A percentile compares a stretch with the other conserved stretches of the same genome.
Conservation (phyloP, 2,329 filamentous ascomycete species). For the Aspergillus nomiae region DNA sequence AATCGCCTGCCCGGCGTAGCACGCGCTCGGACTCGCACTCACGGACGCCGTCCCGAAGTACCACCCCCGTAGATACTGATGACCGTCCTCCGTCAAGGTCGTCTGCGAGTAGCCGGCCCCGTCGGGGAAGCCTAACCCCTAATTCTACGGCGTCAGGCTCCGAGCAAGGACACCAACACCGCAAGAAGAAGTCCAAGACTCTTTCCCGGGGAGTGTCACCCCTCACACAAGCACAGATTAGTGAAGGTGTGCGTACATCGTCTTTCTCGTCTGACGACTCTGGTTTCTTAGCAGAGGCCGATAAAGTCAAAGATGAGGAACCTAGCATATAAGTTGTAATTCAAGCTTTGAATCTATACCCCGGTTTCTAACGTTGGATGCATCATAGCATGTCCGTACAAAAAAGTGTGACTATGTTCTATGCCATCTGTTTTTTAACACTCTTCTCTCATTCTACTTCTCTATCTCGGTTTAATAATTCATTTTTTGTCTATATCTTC, state of each 20-base stretch:
- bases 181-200: conserved; percentile 35
- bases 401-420: conserved; percentile 10
- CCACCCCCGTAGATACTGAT: conserved; percentile 40
- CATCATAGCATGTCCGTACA: conserved; percentile 5
- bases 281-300: conserved; percentile 22
- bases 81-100: conserved; percentile 40
- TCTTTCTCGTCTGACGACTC: conserved; percentile 42
- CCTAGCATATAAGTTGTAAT: not conserved
- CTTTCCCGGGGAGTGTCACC: conserved; percentile 36
- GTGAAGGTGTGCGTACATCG: conserved; percentile 35
- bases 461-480: not conserved
- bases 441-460: not conserved
- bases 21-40: conserved; percentile 45
- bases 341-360: conserved; percentile 8
- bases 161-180: conserved; percentile 32
- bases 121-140: conserved; percentile 38
- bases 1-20: conserved; percentile 31
- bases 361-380: conserved; percentile 2
- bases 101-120: conserved; percentile 33
- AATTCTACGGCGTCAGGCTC: conserved; percentile 28
- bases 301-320: conserved; percentile 25
- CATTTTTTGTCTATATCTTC: conserved; percentile 9
- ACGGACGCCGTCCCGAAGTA: conserved; percentile 45
- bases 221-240: conserved; percentile 40
- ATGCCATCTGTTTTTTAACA: conserved; percentile 6